Evolutionary conservation across 352 stramenopile species (phyloP), one percentile per base, ranked within the genome.

Genomic region (Albugo laibachii): DNA sequence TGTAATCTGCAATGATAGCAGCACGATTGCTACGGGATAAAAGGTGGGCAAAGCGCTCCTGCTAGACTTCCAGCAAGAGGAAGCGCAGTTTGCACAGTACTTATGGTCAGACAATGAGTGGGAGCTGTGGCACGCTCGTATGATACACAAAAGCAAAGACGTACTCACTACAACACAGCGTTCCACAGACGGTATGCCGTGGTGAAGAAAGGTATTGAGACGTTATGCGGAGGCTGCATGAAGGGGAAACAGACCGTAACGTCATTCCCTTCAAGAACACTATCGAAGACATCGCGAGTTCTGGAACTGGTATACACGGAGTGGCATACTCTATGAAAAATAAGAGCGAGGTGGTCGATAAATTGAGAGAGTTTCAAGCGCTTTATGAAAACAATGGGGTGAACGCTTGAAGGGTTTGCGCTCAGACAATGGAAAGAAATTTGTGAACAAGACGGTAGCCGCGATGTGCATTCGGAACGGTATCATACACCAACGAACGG

Each of bases 341-440:
- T 2, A 64, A 61, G 45, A 50, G 36, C 13, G 50, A 61, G 10
- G 50, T 55, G 18, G 5, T 36, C 3, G 2, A 2, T 12, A 58
- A 50, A 45, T 42, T 61, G 1, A 43, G 21, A 0, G 16, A n/a
- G 31, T 59, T 47, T 48, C 48, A 53, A 34, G 36, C 27, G 0
- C 36, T 54, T 0, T 50, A 53, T 2, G 49, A 62, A 36, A 58
- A 52, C 5, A 63, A 18, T 61, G 49, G 14, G 45, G 48, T 10
- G 5, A 52, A 13, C 41, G 41, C 0, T 48, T 63, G 8, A 57
- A 63, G 47, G 46, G 42, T 31, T 11, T 71, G 12, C 43, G 56
- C 2, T 58, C 59, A 5, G 56, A 65, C 56, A 64, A 64, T 13
- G 62, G 53, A 0, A 54, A 43, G 5, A 53, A 67, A 40, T 56